Evolutionary conservation across 208 protist genomes (phyloP).

Genomic region (Strigomonas galati): DNA sequence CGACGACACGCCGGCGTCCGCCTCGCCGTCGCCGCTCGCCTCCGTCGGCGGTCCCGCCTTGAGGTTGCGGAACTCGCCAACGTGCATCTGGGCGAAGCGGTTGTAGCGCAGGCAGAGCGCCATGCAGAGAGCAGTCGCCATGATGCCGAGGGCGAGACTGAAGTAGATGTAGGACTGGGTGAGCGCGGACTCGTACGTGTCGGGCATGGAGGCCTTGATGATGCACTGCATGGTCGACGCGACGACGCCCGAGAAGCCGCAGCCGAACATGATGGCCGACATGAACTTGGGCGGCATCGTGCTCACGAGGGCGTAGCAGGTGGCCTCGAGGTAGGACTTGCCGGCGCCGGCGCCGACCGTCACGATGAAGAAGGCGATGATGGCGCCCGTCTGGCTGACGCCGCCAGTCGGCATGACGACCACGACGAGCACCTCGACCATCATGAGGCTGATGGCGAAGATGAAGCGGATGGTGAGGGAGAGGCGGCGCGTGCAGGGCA

Average conservation of each 20-base stretch:
- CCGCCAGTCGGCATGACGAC: constrained; percentile 44
- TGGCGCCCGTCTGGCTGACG: constrained; percentile 45
- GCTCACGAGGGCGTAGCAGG: constrained; percentile 72
- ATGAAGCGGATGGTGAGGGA: constrained; percentile 47
- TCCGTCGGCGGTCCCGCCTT: not conserved
- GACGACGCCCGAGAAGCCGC: constrained; percentile 51
- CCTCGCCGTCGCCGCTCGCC: constrained; percentile 17
- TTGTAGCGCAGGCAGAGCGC: constrained; percentile 48
- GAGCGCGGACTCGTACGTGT: constrained; percentile 40
- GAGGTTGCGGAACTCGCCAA: constrained; percentile 60
- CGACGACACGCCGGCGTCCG: constrained; percentile 13
- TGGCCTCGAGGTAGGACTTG: constrained; percentile 79
- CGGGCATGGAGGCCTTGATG: constrained; percentile 64
- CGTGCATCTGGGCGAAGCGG: constrained; percentile 65
- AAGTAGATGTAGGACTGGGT: constrained; percentile 77
- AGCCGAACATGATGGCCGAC: constrained; percentile 64
- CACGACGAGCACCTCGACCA: constrained; percentile 56
- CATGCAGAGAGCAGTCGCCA: constrained; percentile 39
- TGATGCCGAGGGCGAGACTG: constrained; percentile 54
- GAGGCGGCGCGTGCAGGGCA: constrained; percentile 41
- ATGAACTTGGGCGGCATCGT: constrained; percentile 82
- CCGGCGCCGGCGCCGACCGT: constrained; percentile 50
- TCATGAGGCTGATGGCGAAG: constrained; percentile 46
- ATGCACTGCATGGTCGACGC: constrained; percentile 70
- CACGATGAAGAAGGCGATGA: constrained; percentile 63